Conservation (phyloP, 2,329 filamentous ascomycete species). For the Ceratocystis eucalypticola region DNA sequence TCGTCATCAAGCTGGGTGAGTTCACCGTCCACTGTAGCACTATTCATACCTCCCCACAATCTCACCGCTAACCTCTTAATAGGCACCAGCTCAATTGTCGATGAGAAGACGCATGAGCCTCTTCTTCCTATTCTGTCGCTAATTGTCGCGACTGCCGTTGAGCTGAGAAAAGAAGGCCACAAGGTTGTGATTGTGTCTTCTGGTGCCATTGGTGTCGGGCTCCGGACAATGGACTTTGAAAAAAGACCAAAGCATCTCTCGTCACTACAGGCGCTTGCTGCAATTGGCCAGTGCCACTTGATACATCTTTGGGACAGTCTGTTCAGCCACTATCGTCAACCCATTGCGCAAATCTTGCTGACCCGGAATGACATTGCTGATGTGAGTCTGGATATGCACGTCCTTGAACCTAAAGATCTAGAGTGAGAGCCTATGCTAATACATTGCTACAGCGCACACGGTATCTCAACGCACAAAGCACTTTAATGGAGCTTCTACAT, state of each 20-base stretch:
- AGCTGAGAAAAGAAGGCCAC: conserved; percentile 79
- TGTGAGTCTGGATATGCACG: conserved; percentile 34
- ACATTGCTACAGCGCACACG: conserved; percentile 52
- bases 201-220: conserved; percentile 85
- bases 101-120: conserved; percentile 88
- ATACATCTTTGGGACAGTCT: conserved; percentile 93
- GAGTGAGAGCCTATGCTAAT: conserved; percentile 9
- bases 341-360: conserved; percentile 85
- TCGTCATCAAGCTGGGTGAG: conserved; percentile 81
- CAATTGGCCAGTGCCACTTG: conserved; percentile 87
- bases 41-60: background rate
- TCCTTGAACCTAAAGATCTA: background rate
- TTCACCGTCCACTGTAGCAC: conserved; percentile 13
- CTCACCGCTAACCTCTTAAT: conserved; percentile 15
- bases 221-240: conserved; percentile 78
- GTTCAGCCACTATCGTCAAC: conserved; percentile 76
- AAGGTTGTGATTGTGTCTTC: conserved; percentile 93
- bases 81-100: conserved; percentile 98
- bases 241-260: conserved; percentile 82
- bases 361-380: conserved; percentile 95
- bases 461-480: conserved; percentile 95
- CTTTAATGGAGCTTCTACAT: conserved; percentile 73
- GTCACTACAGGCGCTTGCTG: conserved; percentile 81
- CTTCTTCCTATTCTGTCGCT: conserved; percentile 78
- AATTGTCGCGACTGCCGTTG: conserved; percentile 88